Evolutionary conservation across 176 grass and related monocot species (phyloP), one percentile per base, ranked within the genome.

Genomic region (Leersia perrieri): DNA sequence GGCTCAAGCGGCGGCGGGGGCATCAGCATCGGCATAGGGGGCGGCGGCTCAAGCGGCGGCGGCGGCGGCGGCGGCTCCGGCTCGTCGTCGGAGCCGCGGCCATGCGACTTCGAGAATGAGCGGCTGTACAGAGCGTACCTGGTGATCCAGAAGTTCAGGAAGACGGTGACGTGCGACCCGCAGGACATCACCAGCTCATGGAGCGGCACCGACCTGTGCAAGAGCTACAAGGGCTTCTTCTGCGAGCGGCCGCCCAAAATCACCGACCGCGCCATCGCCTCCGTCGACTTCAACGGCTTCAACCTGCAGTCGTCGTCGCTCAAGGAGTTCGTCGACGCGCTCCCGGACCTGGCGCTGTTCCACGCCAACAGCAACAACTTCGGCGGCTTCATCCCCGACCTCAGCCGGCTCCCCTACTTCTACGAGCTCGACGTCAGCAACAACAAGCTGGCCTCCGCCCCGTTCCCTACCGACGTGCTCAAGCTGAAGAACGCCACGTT

Each of bases 361-460:
- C 95, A 98, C 63, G 92, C 95, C 63, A 98, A 98, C 78, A 91
- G 92, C 73, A 98, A 98, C 84, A 76, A 89, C 27, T 91, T 98
- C 16, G 25, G 60, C 32, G 88, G 86, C 51, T 11, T 18, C 9
- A 34, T 88, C 15, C 92, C 95, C 0, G 2, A 23, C 62, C 81
- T 95, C 32, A 11, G 3, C 11, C 1, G 9, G 2, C 90, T 91
- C 41, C 34, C 3, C 4, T 98, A 87, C 90, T 89, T 98, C 88
- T 98, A 98, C 72, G 95, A 98, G 86, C 90, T 98, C 20, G 95
- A 98, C 78, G 9, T 98, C 0, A 98, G 95, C 86, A 98, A 98
- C 86, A 94, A 98, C 84, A 83, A 79, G 30, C 81, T 91, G n/a
- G 39, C 72, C 8, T 23, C 13, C 3, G 73, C 75, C 4, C 0